phyloP scores from a whole-genome alignment of 495 filamentous ascomycete genomes.

The Chaetomidium leptoderma region DNA sequence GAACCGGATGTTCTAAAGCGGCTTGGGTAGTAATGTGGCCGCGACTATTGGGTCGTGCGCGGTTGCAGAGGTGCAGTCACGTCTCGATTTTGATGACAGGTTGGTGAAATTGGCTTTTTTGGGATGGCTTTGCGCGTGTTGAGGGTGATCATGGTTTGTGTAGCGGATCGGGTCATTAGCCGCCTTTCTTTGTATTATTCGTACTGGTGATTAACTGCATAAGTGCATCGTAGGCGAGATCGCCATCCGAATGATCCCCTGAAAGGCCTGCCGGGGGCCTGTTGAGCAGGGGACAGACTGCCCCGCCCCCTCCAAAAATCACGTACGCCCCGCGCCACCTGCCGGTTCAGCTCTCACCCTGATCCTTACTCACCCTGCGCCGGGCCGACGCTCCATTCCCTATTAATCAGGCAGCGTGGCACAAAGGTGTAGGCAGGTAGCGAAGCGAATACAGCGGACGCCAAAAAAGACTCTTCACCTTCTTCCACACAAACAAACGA shows the following conservation, averaged over 20 bases:
- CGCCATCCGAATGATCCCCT: too few species aligned
- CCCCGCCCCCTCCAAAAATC: not conserved
- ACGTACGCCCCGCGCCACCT: conserved; percentile 1
- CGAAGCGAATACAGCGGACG: not conserved
- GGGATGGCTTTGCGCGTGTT: too few species aligned
- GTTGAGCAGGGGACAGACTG: not conserved
- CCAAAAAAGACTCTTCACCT: not conserved
- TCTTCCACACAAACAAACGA: too few species aligned
- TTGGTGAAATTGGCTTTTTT: too few species aligned
- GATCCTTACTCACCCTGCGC: not conserved
- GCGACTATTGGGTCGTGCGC: conserved; percentile 4
- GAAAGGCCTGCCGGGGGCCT: not conserved
- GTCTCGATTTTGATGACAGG: too few species aligned
- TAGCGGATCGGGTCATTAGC: too few species aligned
- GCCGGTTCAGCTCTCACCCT: conserved; percentile 2
- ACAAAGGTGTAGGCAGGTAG: too few species aligned
- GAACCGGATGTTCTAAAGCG: not conserved
- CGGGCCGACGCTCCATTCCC: not conserved
- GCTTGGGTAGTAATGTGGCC: not conserved
- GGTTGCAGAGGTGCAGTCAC: too few species aligned
- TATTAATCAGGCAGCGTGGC: not conserved
- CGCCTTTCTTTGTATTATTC: too few species aligned
- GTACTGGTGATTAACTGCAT: too few species aligned
- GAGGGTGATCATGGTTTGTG: too few species aligned
- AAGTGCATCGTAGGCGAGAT: too few species aligned